Evolutionary conservation across 805 yeast species (phyloP), one percentile per base, ranked within the genome.

Genomic region (Grigorovia yakushimaensis): DNA sequence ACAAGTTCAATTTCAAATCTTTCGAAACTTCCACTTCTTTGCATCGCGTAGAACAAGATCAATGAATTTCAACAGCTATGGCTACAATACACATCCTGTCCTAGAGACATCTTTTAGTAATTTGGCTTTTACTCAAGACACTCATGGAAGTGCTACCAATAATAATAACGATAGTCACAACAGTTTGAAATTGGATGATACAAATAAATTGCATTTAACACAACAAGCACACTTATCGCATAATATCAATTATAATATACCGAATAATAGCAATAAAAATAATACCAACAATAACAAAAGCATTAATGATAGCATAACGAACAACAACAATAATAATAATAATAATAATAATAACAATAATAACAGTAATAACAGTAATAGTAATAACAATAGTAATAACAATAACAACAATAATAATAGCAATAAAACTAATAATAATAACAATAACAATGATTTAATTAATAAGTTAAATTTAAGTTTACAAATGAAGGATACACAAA

Each of bases 401-500:
- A 30, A 30, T 33, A 13, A 9, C 15, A 21, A 5, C 15, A 20
- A 10, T 33, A 33, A 10, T 20, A 18, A 4, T 33, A 18, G 20
- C 18, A 41, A 11, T n/a, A 33, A 18, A 11, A 37, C 22, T 21
- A 37, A 36, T 10, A 37, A 23, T 11, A 44, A 2, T 21, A 37
- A 11, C 10, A 21, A 18, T 13, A 18, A 38, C 10, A 11, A 18
- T 33, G 58, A 52, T 15, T 66, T 61, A 2, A 33, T 51, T 11
- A 77, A 74, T 42, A 63, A 67, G 46, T 60, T 76, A 47, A 73
- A 72, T 53, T 62, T 76, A 43, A 78, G 79, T 51, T 56, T 82
- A 44, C 72, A 72, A 48, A 64, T 81, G 44, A 82, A 81, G 58
- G 79, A 81, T 42, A 65, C 72, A 0, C 73, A 74, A 39, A 72